phyloP scores from a whole-genome alignment of 805 yeast genomes.

The Candida xiaguanensis region DNA sequence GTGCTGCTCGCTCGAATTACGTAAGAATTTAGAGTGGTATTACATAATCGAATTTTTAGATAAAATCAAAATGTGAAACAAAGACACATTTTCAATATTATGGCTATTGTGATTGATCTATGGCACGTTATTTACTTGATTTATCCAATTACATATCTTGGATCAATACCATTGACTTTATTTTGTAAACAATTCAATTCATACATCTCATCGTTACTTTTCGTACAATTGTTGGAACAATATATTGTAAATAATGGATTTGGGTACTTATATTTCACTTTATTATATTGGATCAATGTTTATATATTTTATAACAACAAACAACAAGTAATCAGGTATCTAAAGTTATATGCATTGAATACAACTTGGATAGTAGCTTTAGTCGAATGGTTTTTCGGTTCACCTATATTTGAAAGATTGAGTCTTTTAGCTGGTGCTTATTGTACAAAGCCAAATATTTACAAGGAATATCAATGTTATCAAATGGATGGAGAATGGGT shows the following conservation, averaged over 20 bases:
- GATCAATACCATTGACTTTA: conserved; percentile 20
- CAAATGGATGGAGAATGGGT: conserved; percentile 37
- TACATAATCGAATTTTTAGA: not conserved
- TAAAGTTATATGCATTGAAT: conserved; percentile 5
- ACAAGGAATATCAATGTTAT: conserved; percentile 13
- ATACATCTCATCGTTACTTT: conserved; percentile 11
- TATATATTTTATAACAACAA: conserved; percentile 1
- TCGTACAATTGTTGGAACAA: conserved; percentile 16
- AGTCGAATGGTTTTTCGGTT: conserved; percentile 32
- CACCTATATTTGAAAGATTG: conserved; percentile 29
- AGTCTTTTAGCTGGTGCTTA: conserved; percentile 36
- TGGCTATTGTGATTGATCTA: not conserved
- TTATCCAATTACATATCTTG: conserved; percentile 14
- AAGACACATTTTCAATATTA: not conserved
- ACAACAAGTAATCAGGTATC: not conserved
- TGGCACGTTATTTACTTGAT: conserved; percentile 6
- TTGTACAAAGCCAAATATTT: conserved; percentile 21
- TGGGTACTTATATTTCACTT: conserved; percentile 30
- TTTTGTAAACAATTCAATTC: conserved; percentile 12
- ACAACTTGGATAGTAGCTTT: conserved; percentile 6
- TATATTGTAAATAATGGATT: conserved; percentile 19
- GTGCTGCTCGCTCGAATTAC: not conserved
- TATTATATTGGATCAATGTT: conserved; percentile 10
- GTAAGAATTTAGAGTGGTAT: conserved; percentile 4
- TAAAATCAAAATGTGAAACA: not conserved